Percentiles rank a stretch among this genome's conserved stretches.
Evolutionary conservation across 2,329 filamentous ascomycete species (phyloP).

Genomic region (Cryphonectria radicalis): DNA sequence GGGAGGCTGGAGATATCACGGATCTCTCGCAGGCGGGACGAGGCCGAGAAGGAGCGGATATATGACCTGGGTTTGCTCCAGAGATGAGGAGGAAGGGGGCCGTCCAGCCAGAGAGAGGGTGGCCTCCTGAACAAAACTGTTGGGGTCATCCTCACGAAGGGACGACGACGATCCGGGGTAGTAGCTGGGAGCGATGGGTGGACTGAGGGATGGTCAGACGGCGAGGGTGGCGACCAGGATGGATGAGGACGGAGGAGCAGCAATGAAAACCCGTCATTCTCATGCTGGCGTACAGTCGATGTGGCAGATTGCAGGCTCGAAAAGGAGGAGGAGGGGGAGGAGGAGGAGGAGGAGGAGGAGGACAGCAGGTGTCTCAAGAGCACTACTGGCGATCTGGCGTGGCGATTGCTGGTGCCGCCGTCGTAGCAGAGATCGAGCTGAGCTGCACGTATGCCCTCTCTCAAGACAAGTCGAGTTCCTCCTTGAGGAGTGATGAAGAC

Average conservation of each 20-base stretch:
- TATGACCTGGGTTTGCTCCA: not conserved
- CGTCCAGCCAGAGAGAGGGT: constrained; percentile 11
- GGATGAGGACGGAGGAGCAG: not conserved
- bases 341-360: not conserved
- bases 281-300: not conserved
- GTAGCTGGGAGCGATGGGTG: not conserved
- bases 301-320: not conserved
- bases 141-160: constrained; percentile 19
- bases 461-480: not conserved
- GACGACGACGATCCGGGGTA: not conserved
- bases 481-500: not conserved
- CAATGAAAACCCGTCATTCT: constrained; percentile 25
- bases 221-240: not conserved
- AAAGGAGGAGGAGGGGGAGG: not conserved
- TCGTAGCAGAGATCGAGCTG: not conserved
- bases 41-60: constrained; percentile 53
- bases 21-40: constrained; percentile 50
- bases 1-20: constrained; percentile 55
- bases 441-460: not conserved
- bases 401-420: not conserved
- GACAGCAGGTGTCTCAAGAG: not conserved
- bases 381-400: not conserved
- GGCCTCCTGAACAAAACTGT: constrained; percentile 15
- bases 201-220: not conserved
- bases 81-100: not conserved